Percentiles rank a stretch among this genome's conserved stretches.
Evolutionary conservation across 257 asterid genomes (phyloP).

Genomic region (Buddleja alternifolia): DNA sequence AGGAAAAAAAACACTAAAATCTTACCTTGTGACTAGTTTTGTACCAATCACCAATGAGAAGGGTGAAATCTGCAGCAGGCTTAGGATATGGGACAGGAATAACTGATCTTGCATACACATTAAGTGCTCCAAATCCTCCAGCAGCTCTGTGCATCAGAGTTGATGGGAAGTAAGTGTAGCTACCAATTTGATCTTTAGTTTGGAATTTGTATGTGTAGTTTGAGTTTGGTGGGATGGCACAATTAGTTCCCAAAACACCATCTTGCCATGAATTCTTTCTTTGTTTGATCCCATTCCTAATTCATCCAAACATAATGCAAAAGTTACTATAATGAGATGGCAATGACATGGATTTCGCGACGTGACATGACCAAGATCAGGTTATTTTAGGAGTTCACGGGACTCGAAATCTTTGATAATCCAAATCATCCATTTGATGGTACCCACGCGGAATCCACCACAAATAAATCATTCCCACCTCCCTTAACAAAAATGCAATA

Average conservation of each 20-base stretch:
- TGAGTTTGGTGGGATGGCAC: slow-evolving; percentile 77
- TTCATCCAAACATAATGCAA: slow-evolving; percentile 16
- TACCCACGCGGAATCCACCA: too few relatives aligned
- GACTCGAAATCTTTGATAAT: too few relatives aligned
- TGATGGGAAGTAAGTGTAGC: slow-evolving; percentile 88
- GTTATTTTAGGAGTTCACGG: too few relatives aligned
- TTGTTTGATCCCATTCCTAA: slow-evolving; percentile 96
- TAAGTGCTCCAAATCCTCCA: slow-evolving; percentile 90
- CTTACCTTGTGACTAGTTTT: slow-evolving; percentile 72
- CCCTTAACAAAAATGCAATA: too few relatives aligned
- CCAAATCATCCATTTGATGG: too few relatives aligned
- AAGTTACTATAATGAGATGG: too few relatives aligned
- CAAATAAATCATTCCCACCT: too few relatives aligned
- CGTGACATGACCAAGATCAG: too few relatives aligned
- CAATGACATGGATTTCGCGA: too few relatives aligned
- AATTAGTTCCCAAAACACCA: slow-evolving; percentile 91
- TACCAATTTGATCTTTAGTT: slow-evolving; percentile 92
- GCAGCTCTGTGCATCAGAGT: slow-evolving; percentile 87
- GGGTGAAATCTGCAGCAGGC: slow-evolving; percentile 81
- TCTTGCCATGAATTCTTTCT: slow-evolving; percentile 99
- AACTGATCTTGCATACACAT: slow-evolving; percentile 81
- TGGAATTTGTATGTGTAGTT: slow-evolving; percentile 90
- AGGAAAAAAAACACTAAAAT: too few relatives aligned
- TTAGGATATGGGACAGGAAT: slow-evolving; percentile 82
- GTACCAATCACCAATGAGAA: slow-evolving; percentile 92